Evolutionary conservation across 805 yeast species (phyloP).

Genomic region (Ogataea neopini): DNA sequence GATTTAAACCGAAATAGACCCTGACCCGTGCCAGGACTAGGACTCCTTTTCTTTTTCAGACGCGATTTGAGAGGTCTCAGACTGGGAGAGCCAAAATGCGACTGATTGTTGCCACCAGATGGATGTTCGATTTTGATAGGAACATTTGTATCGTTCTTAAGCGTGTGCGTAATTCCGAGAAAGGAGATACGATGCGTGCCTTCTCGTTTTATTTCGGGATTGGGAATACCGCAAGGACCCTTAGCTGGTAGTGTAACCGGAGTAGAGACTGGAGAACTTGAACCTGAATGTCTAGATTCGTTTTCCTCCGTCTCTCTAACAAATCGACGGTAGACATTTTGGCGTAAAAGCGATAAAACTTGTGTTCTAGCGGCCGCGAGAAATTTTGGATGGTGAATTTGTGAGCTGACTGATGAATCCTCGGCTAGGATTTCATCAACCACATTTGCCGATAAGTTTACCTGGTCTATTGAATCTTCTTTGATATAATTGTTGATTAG

Average conservation of each 20-base stretch:
- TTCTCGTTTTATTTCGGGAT: conserved; percentile 4
- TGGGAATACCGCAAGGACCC: conserved; percentile 15
- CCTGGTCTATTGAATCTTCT: conserved; percentile 46
- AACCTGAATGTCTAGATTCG: neutral
- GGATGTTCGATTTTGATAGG: neutral
- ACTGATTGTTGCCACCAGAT: neutral
- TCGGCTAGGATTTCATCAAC: conserved; percentile 33
- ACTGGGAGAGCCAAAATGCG: conserved; percentile 9
- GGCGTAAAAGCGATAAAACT: conserved; percentile 21
- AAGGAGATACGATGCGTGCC: neutral
- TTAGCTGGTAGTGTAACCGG: conserved; percentile 1
- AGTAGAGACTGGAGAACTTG: neutral
- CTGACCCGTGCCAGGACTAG: conserved; percentile 6
- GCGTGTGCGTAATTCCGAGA: neutral
- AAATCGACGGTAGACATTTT: conserved; percentile 25
- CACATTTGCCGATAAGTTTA: conserved; percentile 47
- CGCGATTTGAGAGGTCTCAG: conserved; percentile 19
- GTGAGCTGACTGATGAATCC: conserved; percentile 10
- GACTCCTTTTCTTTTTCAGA: conserved; percentile 10
- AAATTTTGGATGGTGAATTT: conserved; percentile 19
- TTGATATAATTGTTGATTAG: conserved; percentile 44
- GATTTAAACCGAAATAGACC: conserved; percentile 14
- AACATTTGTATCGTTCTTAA: neutral
- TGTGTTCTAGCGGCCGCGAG: conserved; percentile 21
- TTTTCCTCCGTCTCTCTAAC: conserved; percentile 14